Percentiles rank a stretch among this genome's conserved stretches.
Conservation (phyloP, 179 eudicot genomes). For the Drosera spatulata region DNA sequence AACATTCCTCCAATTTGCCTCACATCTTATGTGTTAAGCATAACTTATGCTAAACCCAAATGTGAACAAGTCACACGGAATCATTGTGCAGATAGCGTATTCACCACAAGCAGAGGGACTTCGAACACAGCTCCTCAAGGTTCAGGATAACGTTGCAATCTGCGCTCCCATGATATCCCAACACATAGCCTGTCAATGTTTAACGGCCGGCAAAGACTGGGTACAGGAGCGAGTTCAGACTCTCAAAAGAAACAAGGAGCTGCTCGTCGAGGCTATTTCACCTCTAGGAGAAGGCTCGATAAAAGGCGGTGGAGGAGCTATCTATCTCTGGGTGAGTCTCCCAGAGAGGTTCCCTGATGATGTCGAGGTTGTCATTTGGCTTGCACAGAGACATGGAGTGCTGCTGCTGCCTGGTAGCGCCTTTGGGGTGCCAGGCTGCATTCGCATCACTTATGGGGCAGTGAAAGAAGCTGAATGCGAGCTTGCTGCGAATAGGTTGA, state of each 20-base stretch:
- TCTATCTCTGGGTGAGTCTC: conserved; percentile 21
- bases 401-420: conserved; percentile 24
- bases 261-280: conserved; percentile 14
- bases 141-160: conserved; percentile 23
- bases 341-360: conserved; percentile 15
- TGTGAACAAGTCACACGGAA: background rate
- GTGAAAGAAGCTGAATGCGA: conserved; percentile 18
- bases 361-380: conserved; percentile 20
- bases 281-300: conserved; percentile 13
- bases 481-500: conserved; percentile 14
- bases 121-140: conserved; percentile 18
- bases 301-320: conserved; percentile 21
- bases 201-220: conserved; percentile 16
- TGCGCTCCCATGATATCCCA: conserved; percentile 14
- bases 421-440: conserved; percentile 17
- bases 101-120: conserved; percentile 23
- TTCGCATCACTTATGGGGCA: conserved; percentile 23
- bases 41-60: no score
- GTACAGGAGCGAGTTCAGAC: conserved; percentile 12
- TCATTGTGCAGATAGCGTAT: conserved; percentile 18
- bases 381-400: conserved; percentile 17
- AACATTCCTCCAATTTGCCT: no score
- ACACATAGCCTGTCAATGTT: conserved; percentile 7
- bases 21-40: no score
- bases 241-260: conserved; percentile 18